Base-by-base conservation (phyloP, 257 asterid species). In the Vinca minor region DNA sequence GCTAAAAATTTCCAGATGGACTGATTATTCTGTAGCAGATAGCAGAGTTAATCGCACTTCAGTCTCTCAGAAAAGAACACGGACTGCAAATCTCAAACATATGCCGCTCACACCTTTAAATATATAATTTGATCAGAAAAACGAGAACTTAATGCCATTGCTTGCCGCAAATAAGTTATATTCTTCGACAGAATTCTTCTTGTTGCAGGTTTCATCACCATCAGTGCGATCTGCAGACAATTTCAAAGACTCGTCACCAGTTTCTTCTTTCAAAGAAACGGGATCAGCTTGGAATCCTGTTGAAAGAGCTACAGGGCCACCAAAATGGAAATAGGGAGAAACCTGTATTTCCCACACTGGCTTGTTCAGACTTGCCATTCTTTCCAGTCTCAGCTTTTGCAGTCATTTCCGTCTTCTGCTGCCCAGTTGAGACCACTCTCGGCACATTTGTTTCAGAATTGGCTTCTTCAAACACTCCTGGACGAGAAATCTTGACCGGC, bases 281-380 rank as follows among this genome's bases (percentile, higher is more conserved):
- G 80, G 83, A 78, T 84, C 87, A 0, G 83, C 73, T 65, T 80
- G 74, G 49, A 72, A 77, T 59, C 95, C 94, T 8, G 89, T 71
- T 12, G 95, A 82, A 75, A 83, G 77, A 72, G 83, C 95, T 32
- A 85, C 88, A 29, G 97, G 97, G 39, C 95, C 92, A 48, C 95
- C 95, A 74, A 82, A 87, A 78, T 89, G 97, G 81, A 93, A 93
- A 63, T n/a, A 93, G 96, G 63, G 99, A 93, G 84, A 93, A 89
- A 59, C 84, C 94, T 41, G 81, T 74, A 55, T 71, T 80, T 61
- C 69, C 81, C 36, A 36, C 64, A 26, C 68, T 85, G 65, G 69
- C 38, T 73, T 69, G 78, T n/a, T 77, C 80, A 23, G 81, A 53
- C 74, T 82, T 80, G 66, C 55, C 74, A 50, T 26, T 79, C 66